Percentiles rank a stretch among this genome's conserved stretches.
Evolutionary conservation across 352 stramenopile species (phyloP).

Genomic region (Aphanomyces astaci): DNA sequence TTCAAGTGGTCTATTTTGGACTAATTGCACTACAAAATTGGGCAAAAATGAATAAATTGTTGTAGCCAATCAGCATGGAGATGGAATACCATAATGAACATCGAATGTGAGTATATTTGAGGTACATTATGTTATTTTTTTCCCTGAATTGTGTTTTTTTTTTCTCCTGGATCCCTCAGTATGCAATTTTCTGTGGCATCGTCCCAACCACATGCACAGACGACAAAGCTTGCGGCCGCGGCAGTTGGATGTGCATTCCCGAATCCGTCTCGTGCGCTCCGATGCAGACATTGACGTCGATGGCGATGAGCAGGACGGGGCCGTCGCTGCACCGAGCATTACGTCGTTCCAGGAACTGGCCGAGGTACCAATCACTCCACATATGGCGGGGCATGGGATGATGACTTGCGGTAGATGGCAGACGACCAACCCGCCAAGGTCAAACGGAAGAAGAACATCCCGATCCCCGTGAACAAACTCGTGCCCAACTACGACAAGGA

Average conservation of each 20-base stretch:
- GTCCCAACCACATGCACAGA: conserved; percentile 23
- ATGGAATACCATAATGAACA: no score
- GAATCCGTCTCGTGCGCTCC: conserved; percentile 74
- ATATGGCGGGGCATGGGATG: background rate
- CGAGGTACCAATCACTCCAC: conserved; percentile 30
- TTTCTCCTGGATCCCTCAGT: background rate
- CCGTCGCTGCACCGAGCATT: conserved; percentile 29
- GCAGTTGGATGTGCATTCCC: conserved; percentile 82
- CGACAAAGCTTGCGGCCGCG: conserved; percentile 77
- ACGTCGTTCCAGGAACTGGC: conserved; percentile 71
- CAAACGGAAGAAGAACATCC: conserved; percentile 77
- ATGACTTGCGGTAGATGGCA: conserved; percentile 33
- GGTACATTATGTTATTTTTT: background rate
- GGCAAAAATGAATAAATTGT: no score
- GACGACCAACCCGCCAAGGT: conserved; percentile 47
- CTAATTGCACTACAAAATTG: no score
- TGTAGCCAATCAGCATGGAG: no score
- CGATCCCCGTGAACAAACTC: conserved; percentile 69
- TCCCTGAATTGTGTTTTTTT: no score
- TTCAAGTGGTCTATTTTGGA: no score
- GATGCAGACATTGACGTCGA: conserved; percentile 72
- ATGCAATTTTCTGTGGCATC: background rate
- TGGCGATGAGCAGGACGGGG: conserved; percentile 33
- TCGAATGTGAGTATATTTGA: no score
- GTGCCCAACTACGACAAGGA: conserved; percentile 59